Base-by-base conservation (phyloP, 1,284 basidiomycete genomes). In the Pyrrhoderma lamaoense region DNA sequence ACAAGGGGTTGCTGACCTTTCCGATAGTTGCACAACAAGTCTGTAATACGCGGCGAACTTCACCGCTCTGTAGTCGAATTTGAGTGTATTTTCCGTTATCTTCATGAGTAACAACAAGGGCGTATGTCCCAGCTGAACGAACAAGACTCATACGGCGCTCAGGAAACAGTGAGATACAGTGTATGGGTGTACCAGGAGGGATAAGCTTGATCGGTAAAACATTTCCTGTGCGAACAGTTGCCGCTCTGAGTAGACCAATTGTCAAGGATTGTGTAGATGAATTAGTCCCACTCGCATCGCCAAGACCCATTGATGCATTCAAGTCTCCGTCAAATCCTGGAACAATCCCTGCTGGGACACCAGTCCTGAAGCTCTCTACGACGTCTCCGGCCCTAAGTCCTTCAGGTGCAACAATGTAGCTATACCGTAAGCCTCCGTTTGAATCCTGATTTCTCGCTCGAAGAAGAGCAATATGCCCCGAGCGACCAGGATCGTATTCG, bases 401-500 rank as follows among this genome's bases (percentile, higher is more conserved):
- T 56, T 96, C 91, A 1, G 90, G 86, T 0, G 95, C 93, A 45
- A 98, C 73, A 61, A 98, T 94, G 66, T 99, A 98, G 62, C 82
- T 88, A 77, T 78, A 82, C 60, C 72, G 71, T 58, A 76, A 69
- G 56, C 52, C 65, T 3, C 77, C 79, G 60, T 74, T 67, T 13
- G 65, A 59, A 14, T 63, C 63, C 1, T 71, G 68, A 60, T 81
- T 67, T 53, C 82, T 73, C 64, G 76, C 80, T 61, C 77, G 74
- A 58, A 98, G 64, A 49, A 99, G 77, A 1, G 95, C 95, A 62
- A 99, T 94, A 67, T 99, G 96, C 2, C 90, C 92, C 40, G 85
- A 89, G 46, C 95, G 78, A 27, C 90, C 89, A 0, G 95, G 95
- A 72, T 99, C 95, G 66, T 97, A 99, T 69, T 99, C 95, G 61